Percentiles rank a stretch among this genome's conserved stretches.
These are phyloP conservation scores for Fusarium lyarnte DNA, from an alignment of 2,329 filamentous ascomycete genomes.

Conservation along the genomic window DNA sequence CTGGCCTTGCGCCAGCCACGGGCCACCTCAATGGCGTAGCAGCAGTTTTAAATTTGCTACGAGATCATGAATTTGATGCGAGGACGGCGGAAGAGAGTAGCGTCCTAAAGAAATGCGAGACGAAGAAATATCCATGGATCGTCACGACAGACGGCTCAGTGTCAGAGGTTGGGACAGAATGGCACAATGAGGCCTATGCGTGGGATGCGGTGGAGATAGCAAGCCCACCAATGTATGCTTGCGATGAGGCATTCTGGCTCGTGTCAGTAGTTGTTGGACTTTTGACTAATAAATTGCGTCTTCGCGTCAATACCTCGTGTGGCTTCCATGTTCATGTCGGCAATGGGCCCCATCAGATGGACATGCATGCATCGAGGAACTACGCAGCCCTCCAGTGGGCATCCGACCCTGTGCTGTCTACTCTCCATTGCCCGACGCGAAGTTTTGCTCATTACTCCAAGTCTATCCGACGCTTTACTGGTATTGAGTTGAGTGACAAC, in stretches of 20 bases:
- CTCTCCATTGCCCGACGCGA: slow-evolving; percentile 49
- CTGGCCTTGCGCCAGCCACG: slow-evolving; percentile 1
- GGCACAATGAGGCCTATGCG: background rate
- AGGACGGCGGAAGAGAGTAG: background rate
- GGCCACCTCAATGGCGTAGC: background rate
- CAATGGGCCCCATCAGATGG: slow-evolving; percentile 46
- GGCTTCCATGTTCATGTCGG: slow-evolving; percentile 53
- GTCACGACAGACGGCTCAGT: slow-evolving; percentile 12
- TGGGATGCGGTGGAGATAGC: slow-evolving; percentile 47
- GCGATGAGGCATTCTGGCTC: slow-evolving; percentile 41
- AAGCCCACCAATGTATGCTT: slow-evolving; percentile 48
- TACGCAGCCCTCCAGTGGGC: slow-evolving; percentile 49
- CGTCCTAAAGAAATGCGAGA: background rate
- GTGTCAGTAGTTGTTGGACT: slow-evolving; percentile 46
- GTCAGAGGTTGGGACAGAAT: background rate
- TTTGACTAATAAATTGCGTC: slow-evolving; percentile 44
- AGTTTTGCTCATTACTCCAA: slow-evolving; percentile 2
- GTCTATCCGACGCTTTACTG: slow-evolving; percentile 19
- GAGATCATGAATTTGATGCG: background rate
- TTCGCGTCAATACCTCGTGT: slow-evolving; percentile 47
- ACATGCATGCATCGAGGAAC: slow-evolving; percentile 42
- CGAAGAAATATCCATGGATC: slow-evolving; percentile 5
- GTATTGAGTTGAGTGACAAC: slow-evolving; percentile 2
- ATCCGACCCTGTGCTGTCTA: slow-evolving; percentile 49
- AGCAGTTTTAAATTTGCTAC: background rate